Percentiles rank a stretch among this genome's conserved stretches.
Conservation (phyloP, 495 filamentous ascomycete species). For the Penicillium egyptiacum region DNA sequence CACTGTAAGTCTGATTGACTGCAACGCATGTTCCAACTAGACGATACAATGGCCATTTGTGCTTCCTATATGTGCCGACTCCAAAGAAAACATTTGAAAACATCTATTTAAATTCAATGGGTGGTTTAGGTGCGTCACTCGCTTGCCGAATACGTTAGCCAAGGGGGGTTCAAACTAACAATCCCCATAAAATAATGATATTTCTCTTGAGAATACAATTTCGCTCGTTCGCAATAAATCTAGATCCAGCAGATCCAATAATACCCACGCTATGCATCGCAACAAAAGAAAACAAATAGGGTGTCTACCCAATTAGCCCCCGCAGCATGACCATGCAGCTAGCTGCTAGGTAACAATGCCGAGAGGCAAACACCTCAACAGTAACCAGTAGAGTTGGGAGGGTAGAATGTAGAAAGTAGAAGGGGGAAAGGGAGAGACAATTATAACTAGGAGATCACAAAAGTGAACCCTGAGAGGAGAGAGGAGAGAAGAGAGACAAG, state of each 20-base stretch:
- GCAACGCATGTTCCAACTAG: too few species aligned
- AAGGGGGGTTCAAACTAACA: too few species aligned
- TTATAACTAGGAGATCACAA: background rate
- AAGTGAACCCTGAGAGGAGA: conserved; percentile 8
- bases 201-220: conserved; percentile 13
- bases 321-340: conserved; percentile 11
- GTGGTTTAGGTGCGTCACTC: too few species aligned
- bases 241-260: conserved; percentile 17
- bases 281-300: conserved; percentile 27
- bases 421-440: background rate
- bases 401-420: background rate
- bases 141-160: too few species aligned
- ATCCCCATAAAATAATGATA: background rate
- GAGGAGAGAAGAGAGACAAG: conserved; percentile 1
- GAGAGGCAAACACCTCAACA: conserved; percentile 1
- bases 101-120: too few species aligned
- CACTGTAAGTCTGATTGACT: too few species aligned
- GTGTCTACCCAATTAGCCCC: conserved; percentile 5
- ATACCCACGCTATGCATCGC: conserved; percentile 34
- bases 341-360: conserved; percentile 14
- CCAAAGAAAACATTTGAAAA: too few species aligned
- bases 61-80: too few species aligned
- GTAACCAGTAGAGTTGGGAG: conserved; percentile 9
- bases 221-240: conserved; percentile 26
- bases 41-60: too few species aligned